A percentile compares a stretch with the other conserved stretches of the same genome.
phyloP scores from a whole-genome alignment of 1,284 basidiomycete genomes.

The Boletus mariae region DNA sequence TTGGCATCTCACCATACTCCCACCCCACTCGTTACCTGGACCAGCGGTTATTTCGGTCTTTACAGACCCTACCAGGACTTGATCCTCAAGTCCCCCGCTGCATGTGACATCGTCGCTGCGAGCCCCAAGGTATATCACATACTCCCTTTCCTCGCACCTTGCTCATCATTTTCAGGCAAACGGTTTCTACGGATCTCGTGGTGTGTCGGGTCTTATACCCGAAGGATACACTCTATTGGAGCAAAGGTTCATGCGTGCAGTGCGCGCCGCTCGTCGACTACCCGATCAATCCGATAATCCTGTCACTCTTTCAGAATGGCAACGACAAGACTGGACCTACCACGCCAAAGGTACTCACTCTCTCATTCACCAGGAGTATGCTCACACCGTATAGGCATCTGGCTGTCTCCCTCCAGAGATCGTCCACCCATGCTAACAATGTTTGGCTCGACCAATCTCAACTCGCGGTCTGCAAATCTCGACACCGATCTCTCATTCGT shows the following conservation, averaged over 20 bases:
- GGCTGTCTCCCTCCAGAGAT: constrained; percentile 64
- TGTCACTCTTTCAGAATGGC: constrained; percentile 85
- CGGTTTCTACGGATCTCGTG: constrained; percentile 89
- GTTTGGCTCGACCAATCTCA: constrained; percentile 95
- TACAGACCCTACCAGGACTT: constrained; percentile 79
- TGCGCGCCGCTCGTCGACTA: constrained; percentile 47
- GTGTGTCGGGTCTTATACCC: constrained; percentile 89
- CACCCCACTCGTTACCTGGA: constrained; percentile 66
- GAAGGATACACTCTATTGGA: constrained; percentile 93
- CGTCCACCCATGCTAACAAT: constrained; percentile 73
- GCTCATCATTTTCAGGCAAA: constrained; percentile 64
- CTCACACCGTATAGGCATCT: constrained; percentile 59
- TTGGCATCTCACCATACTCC: constrained; percentile 21
- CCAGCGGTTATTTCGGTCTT: constrained; percentile 94
- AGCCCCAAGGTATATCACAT: constrained; percentile 65
- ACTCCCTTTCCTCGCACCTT: neutral
- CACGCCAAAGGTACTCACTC: constrained; percentile 83
- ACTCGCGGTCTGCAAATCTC: constrained; percentile 84
- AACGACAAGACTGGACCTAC: constrained; percentile 92
- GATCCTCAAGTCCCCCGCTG: constrained; percentile 59
- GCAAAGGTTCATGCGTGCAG: constrained; percentile 75
- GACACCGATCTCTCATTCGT: constrained; percentile 93
- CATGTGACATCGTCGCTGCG: constrained; percentile 79
- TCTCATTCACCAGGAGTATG: neutral
- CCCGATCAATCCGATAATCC: constrained; percentile 43